Base-by-base conservation (phyloP, 2,329 filamentous ascomycete species). In the Ophiostoma himal-ulmi region DNA sequence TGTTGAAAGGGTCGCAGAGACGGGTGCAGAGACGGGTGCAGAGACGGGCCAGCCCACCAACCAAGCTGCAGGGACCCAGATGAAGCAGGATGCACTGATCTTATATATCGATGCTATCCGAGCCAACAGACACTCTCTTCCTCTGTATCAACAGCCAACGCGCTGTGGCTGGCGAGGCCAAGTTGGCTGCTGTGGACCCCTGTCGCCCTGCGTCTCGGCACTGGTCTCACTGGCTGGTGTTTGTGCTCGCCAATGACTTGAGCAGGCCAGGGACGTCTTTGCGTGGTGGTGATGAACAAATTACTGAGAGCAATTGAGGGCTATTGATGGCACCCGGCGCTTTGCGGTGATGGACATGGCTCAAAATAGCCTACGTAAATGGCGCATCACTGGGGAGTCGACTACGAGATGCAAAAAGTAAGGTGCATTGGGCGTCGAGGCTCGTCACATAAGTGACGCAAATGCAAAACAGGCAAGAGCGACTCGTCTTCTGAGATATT, bases 181-280 rank as follows among this genome's bases (percentile, higher is more conserved):
- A 44, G 44, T 2, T 66, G 64, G 60, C 52, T 57, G 64, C 64
- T 26, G 64, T 66, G 64, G 64, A 41, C 64, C 64, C 64, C 20
- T 22, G 64, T 57, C 36, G 20, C 64, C 64, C 37, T 66, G 64
- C 60, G 60, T 64, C 60, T 34, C 60, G 60, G 60, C 60, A 64
- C 30, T 64, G 13, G 60, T 64, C 60, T 64, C 60, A 64, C 60
- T 64, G 60, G 30, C 14, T 64, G n/a, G 30, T 64, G 22, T 3
- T 17, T 57, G 20, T 44, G 39, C 14, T 44, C 39, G 14, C n/a
- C 5, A 54, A 54, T 22, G 48, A 26, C 39, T 13, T 44, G 30
- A 3, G 30, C 30, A 30, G 7, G 39, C 39, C 39, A 44, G 39
- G 7, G 39, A 20, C 17, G 20, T 22, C 5, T 57, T n/a, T 30